Base-by-base conservation (phyloP, 352 stramenopile species). In the Blastocystis sp. region DNA sequence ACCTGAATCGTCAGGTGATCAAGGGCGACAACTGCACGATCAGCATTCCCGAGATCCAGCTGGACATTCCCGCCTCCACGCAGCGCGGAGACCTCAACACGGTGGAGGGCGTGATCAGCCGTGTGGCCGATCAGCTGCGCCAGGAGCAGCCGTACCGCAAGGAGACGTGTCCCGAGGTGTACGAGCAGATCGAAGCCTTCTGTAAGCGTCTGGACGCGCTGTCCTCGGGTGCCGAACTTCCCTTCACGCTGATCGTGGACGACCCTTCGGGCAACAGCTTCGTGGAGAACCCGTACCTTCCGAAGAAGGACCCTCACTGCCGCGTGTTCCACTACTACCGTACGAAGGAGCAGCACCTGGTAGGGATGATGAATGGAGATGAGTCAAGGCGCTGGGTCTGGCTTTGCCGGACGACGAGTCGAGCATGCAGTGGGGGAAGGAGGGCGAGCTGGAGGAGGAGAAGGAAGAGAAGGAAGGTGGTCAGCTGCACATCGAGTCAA, bases 221-320 rank as follows among this genome's bases (percentile, higher is more conserved):
- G 84, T 87, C 89, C 32, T 87, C 89, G 0, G 91, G 91, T 40
- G 89, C 90, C 36, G 88, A 89, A 44, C 88, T 95, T 7, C 92
- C 93, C 0, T 95, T 94, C 87, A 92, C 84, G 38, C 84, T 96
- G 42, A 87, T 93, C 27, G 86, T 96, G 72, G 90, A 95, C 86
- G 93, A 96, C 76, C 92, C 92, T 9, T 88, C 90, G 4, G 93
- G 93, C 29, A 96, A 96, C 88, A 94, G 91, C 42, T 94, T 94
- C 88, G 90, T 96, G 87, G 92, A 96, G 67, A 96, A 96, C 86
- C 91, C 91, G 16, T 87, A 88, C 44, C 92, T 92, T 0, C 93
- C 93, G n/a, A 88, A 90, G 73, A 84, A 84, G 27, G 93, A 96
- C 88, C 90, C 92, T 11, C 89, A 92, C 65, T 73, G 94, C 67